Conservation (phyloP, 176 grass and related monocot genomes). For the bread wheat (Triticum aestivum) region DNA sequence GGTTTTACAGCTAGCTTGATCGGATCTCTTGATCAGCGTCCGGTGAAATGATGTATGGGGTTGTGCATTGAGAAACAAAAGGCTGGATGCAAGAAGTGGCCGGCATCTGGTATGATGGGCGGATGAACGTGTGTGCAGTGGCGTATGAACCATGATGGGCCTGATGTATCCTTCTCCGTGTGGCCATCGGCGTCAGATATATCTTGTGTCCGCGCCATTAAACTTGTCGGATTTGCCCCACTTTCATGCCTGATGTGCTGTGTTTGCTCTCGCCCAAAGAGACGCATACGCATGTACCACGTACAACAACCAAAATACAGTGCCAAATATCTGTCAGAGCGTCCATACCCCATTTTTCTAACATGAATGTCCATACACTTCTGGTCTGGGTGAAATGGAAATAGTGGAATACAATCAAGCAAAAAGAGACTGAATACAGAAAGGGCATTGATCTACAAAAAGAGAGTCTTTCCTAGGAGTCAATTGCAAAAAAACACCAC, state of each 20-base stretch:
- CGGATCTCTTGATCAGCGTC: neutral
- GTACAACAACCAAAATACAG: neutral
- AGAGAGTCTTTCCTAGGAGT: too few relatives aligned
- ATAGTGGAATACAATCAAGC: too few relatives aligned
- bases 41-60: too few relatives aligned
- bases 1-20: too few relatives aligned
- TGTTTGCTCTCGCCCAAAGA: neutral
- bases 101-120: neutral
- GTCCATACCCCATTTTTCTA: too few relatives aligned
- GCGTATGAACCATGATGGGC: too few relatives aligned
- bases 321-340: neutral
- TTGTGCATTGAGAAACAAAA: too few relatives aligned
- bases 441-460: too few relatives aligned
- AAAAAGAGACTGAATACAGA: too few relatives aligned
- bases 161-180: neutral
- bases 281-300: neutral
- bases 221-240: too few relatives aligned
- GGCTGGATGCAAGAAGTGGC: neutral
- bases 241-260: neutral
- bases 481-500: too few relatives aligned
- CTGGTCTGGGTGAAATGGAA: too few relatives aligned
- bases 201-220: neutral
- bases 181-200: neutral
- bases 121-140: neutral
- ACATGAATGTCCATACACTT: neutral